Base-by-base conservation (phyloP, 345 rosid genomes). In the Aquilaria malaccensis region DNA sequence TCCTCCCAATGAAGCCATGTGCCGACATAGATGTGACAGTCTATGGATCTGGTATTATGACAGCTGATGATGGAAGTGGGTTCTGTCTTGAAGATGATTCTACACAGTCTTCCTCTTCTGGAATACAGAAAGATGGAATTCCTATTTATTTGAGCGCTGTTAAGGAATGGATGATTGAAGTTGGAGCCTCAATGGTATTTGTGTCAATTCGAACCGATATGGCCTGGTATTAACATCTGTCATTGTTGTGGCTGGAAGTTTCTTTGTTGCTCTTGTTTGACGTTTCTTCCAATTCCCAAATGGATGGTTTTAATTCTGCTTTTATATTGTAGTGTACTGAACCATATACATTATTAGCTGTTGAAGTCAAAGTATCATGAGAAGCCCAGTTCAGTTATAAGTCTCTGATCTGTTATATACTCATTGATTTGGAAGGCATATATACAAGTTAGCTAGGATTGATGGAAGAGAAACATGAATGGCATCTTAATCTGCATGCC, bases 161-260 rank as follows among this genome's bases (percentile, higher is more conserved):
- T 48, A 92, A 92, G 73, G 96, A 85, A 68, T 89, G 98, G 96
- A 78, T 73, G 91, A 85, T 89, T 53, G 98, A 92, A 66, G 83
- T 78, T 63, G 93, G 92, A 41, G 67, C 84, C 13, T 74, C 82
- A 11, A 74, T 72, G 87, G 63, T 87, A 56, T 81, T 74, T 57
- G 70, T 89, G 49, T 85, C 89, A 11, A 47, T 92, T 50, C 85
- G 93, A 30, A 89, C 96, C 11, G 95, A 89, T 50, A 41, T 83
- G 77, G 87, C 93, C 67, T 89, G 96, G 98, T 92, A 89, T 50
- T 61, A 74, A 46, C 37, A 48, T 61, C 41, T 55, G 2, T 55
- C 41, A 33, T 11, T 55, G 13, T 9, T 2, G 12, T 55, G 11
- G 58, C 58, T 55, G 2, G 41, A 31, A 30, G 5, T 33, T 54